Percentiles rank a stretch among this genome's conserved stretches.
Evolutionary conservation across 2,329 filamentous ascomycete genomes (phyloP).

Genomic region (Biscogniauxia marginata): DNA sequence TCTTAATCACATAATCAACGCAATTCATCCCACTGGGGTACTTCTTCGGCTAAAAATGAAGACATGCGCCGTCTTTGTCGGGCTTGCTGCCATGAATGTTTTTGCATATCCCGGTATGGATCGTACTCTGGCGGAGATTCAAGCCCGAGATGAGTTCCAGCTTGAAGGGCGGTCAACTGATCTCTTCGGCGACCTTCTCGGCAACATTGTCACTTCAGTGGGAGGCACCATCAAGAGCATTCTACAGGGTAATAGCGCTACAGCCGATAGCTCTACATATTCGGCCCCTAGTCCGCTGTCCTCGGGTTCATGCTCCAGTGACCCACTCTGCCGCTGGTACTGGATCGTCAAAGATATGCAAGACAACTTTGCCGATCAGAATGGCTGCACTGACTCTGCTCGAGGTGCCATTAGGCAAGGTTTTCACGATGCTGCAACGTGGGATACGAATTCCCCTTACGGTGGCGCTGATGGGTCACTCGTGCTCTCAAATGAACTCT

Average conservation of each 20-base stretch:
- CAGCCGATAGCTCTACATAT: conserved; percentile 18
- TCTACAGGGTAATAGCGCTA: conserved; percentile 17
- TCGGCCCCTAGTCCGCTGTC: conserved; percentile 20
- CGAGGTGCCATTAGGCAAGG: conserved; percentile 45
- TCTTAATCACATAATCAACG: too few species aligned
- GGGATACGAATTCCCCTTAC: conserved; percentile 36
- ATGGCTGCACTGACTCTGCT: conserved; percentile 39
- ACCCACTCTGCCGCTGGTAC: conserved; percentile 41
- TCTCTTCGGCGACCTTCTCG: conserved; percentile 25
- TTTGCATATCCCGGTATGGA: conserved; percentile 28
- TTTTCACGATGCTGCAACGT: conserved; percentile 47
- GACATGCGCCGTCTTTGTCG: conserved; percentile 12
- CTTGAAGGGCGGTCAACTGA: conserved; percentile 17
- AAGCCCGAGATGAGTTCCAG: conserved; percentile 18
- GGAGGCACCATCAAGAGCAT: conserved; percentile 25
- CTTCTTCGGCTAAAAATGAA: conserved; percentile 22
- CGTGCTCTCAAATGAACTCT: conserved; percentile 41
- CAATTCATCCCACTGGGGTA: too few species aligned
- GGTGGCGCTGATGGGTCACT: conserved; percentile 48
- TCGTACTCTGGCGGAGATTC: conserved; percentile 23
- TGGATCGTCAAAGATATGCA: conserved; percentile 38
- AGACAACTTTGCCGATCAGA: conserved; percentile 30
- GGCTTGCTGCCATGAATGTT: conserved; percentile 10
- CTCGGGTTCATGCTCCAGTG: conserved; percentile 25
- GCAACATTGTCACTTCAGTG: conserved; percentile 5